A percentile compares a stretch with the other conserved stretches of the same genome.
Conservation (phyloP, 305 asterid species). For the Fraxinus velutina region DNA sequence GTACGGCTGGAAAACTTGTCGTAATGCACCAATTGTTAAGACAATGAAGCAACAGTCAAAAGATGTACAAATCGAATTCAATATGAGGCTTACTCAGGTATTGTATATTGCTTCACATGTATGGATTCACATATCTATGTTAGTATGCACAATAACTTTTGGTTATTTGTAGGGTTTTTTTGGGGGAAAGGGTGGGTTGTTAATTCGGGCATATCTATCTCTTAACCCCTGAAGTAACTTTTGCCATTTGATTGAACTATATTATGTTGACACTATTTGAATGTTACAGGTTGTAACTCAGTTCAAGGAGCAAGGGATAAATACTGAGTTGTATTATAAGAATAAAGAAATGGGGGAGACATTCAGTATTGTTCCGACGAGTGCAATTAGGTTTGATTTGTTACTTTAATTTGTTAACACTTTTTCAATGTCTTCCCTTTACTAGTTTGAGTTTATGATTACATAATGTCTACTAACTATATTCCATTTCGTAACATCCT, state of each 20-base stretch:
- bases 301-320: conserved; percentile 91
- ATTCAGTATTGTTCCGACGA: conserved; percentile 84
- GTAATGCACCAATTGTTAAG: conserved; percentile 78
- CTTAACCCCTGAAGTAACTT: conserved; percentile 11
- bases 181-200: not conserved
- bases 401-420: conserved; percentile 12
- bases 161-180: not conserved
- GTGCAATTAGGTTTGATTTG: conserved; percentile 76
- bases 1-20: conserved; percentile 77
- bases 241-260: conserved; percentile 18
- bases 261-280: conserved; percentile 17
- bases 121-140: not conserved
- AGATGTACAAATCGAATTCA: conserved; percentile 69
- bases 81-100: conserved; percentile 72
- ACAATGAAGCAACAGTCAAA: conserved; percentile 76
- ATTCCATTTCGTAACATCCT: not conserved
- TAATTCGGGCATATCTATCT: not conserved
- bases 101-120: conserved; percentile 5
- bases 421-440: conserved; percentile 11
- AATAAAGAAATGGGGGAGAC: conserved; percentile 88
- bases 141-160: not conserved
- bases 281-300: conserved; percentile 60
- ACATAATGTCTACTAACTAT: not conserved
- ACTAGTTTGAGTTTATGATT: conserved; percentile 18
- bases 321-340: conserved; percentile 85